These are phyloP conservation scores for Penicillium paradoxum DNA, from an alignment of 495 filamentous ascomycete genomes.

Conservation along the genomic window DNA sequence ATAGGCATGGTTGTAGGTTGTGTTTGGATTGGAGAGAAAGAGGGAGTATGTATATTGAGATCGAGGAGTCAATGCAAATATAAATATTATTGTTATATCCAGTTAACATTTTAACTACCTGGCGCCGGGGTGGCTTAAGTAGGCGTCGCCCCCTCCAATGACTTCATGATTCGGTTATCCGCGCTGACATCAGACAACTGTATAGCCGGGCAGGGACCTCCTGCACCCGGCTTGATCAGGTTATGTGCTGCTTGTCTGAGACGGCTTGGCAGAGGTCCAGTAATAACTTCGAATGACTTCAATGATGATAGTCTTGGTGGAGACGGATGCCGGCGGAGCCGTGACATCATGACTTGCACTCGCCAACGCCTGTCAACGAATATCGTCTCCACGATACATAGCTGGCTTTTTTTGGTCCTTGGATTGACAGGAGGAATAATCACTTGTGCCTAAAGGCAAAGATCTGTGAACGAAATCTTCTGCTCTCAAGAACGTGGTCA, in stretches of 20 bases:
- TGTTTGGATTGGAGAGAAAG: neutral
- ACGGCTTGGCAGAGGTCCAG: neutral
- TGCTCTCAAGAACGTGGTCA: too few species aligned
- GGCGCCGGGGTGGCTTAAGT: neutral
- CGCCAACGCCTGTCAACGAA: neutral
- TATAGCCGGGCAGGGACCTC: neutral
- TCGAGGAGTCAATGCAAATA: neutral
- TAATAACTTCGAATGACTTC: neutral
- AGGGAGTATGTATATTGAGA: neutral
- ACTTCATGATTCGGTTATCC: conserved; percentile 4
- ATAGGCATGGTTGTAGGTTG: conserved; percentile 43
- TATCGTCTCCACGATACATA: too few species aligned
- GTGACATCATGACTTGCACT: conserved; percentile 7
- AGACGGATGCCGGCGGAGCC: neutral
- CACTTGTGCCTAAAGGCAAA: too few species aligned
- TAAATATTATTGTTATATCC: neutral
- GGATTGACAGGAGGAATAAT: too few species aligned
- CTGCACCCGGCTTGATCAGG: conserved; percentile 6
- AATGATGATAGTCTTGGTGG: neutral
- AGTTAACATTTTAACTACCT: neutral
- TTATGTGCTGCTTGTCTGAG: neutral
- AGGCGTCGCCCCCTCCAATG: neutral
- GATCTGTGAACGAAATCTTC: too few species aligned
- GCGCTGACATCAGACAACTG: conserved; percentile 7
- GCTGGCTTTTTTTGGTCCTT: too few species aligned